Conservation (phyloP, 352 stramenopile genomes). For the Paralagenidium karlingii region DNA sequence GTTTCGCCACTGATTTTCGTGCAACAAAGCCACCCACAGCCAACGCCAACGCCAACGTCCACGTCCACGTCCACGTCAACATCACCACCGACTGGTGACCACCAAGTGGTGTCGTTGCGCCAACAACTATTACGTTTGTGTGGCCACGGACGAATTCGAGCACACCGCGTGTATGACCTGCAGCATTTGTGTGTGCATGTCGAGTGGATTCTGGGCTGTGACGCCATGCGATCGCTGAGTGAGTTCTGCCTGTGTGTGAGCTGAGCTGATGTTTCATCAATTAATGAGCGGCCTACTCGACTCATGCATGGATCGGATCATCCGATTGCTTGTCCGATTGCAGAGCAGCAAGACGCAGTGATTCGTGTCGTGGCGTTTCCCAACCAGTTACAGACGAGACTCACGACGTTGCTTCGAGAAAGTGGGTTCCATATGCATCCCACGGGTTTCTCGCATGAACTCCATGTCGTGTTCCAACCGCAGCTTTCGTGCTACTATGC, state of each 20-base stretch:
- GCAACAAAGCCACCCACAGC: not conserved
- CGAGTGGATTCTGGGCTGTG: slow-evolving; percentile 20
- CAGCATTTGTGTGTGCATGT: slow-evolving; percentile 22
- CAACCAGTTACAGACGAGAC: slow-evolving; percentile 15
- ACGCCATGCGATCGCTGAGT: not conserved
- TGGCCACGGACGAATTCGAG: slow-evolving; percentile 18
- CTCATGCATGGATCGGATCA: not conserved
- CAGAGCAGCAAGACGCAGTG: slow-evolving; percentile 1
- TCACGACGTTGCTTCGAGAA: slow-evolving; percentile 15
- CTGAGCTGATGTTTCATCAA: not conserved
- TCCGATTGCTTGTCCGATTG: not conserved
- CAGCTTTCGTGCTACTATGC: slow-evolving; percentile 13
- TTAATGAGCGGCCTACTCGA: slow-evolving; percentile 1
- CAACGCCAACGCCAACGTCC: not conserved
- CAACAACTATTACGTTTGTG: slow-evolving; percentile 3
- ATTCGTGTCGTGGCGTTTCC: slow-evolving; percentile 25
- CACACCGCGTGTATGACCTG: slow-evolving; percentile 38
- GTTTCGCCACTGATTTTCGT: slow-evolving; percentile 16
- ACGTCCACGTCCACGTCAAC: too few species aligned
- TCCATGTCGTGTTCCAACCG: slow-evolving; percentile 22
- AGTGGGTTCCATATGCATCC: slow-evolving; percentile 21
- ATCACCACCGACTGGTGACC: too few species aligned
- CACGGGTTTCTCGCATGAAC: slow-evolving; percentile 27
- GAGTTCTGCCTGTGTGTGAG: not conserved
- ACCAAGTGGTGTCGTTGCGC: slow-evolving; percentile 5